Evolutionary conservation across 495 filamentous ascomycete species (phyloP), one percentile per base, ranked within the genome.

Genomic region (Penicillium samsonianum): DNA sequence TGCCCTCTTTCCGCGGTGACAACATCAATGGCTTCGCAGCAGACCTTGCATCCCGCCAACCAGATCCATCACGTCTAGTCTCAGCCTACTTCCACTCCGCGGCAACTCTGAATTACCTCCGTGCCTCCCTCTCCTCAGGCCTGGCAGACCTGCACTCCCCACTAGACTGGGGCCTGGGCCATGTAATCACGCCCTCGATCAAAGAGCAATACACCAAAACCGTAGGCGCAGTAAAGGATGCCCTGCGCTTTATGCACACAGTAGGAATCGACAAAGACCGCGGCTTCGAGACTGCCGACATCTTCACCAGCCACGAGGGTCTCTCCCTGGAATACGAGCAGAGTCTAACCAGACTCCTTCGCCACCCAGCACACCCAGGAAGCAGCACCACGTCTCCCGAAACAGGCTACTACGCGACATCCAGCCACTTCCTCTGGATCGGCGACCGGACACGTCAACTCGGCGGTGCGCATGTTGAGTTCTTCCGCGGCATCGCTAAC

Each of bases 341-440:
- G 66, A 81, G 80, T 53, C 77, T 98, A 10, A 96, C 92, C 4
- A 81, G 93, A 16, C 79, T 83, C 4, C 78, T 96, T 11, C 84
- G 83, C 91, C 91, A 2, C 54, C 73, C 26, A 61, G 60, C 10
- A 16, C 51, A 40, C 42, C 55, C 47, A 30, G 37, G 30, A 20
- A 53, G 50, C 31, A 53, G 50, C 37, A 64, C 64, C 20, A 17
- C 57, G 57, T 28, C 44, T 52, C 25, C 61, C 1, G 57, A 31
- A 6, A 58, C 61, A 64, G 77, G 79, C 55, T 92, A 85, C 78
- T 96, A 89, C 74, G 84, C 94, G 68, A 98, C 94, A 1, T 94
- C 90, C n/a, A 89, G 90, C 0, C 95, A 98, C 72, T 97, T 98
- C 77, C 80, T 98, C 65, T 98, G 94, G 94, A 93, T 98, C 67